Evolutionary conservation across 192 early-diverging fungal genomes (phyloP).

Genomic region (Podila verticillata): DNA sequence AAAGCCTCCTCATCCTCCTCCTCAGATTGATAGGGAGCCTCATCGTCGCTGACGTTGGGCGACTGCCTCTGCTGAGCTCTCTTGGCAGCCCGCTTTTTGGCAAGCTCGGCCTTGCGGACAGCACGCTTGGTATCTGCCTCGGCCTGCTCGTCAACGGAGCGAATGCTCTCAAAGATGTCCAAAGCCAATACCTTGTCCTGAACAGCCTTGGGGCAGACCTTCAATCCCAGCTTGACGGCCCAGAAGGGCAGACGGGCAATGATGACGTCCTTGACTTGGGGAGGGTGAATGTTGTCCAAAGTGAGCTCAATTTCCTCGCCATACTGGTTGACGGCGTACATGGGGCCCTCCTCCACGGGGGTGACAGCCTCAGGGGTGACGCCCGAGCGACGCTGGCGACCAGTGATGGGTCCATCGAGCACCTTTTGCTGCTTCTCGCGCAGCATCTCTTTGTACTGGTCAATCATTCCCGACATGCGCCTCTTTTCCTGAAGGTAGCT

Average conservation of each 20-base stretch:
- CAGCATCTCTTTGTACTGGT: slow-evolving; percentile 52
- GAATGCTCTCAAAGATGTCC: slow-evolving; percentile 39
- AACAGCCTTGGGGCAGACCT: slow-evolving; percentile 21
- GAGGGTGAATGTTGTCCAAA: slow-evolving; percentile 42
- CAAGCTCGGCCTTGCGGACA: slow-evolving; percentile 36
- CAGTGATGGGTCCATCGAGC: slow-evolving; percentile 46
- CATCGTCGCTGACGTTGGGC: slow-evolving; percentile 35
- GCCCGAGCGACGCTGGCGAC: slow-evolving; percentile 51
- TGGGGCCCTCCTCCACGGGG: slow-evolving; percentile 44
- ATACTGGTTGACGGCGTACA: slow-evolving; percentile 52
- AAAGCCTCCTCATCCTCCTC: slow-evolving; percentile 26
- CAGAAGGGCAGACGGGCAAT: slow-evolving; percentile 40
- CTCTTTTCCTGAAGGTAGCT: slow-evolving; percentile 69
- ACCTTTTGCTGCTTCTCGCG: slow-evolving; percentile 48
- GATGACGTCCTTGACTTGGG: slow-evolving; percentile 27
- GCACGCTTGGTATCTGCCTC: slow-evolving; percentile 35
- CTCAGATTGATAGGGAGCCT: slow-evolving; percentile 5
- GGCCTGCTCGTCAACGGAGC: slow-evolving; percentile 28
- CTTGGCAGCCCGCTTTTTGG: slow-evolving; percentile 44
- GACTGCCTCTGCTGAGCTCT: slow-evolving; percentile 34
- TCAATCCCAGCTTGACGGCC: slow-evolving; percentile 18
- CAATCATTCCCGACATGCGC: slow-evolving; percentile 59
- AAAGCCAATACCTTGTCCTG: slow-evolving; percentile 21
- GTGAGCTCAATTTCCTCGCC: slow-evolving; percentile 50
- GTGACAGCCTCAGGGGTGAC: slow-evolving; percentile 48